These are phyloP conservation scores for Diaporthe helianthi DNA, from an alignment of 2,329 filamentous ascomycete species.

Conservation along the genomic window DNA sequence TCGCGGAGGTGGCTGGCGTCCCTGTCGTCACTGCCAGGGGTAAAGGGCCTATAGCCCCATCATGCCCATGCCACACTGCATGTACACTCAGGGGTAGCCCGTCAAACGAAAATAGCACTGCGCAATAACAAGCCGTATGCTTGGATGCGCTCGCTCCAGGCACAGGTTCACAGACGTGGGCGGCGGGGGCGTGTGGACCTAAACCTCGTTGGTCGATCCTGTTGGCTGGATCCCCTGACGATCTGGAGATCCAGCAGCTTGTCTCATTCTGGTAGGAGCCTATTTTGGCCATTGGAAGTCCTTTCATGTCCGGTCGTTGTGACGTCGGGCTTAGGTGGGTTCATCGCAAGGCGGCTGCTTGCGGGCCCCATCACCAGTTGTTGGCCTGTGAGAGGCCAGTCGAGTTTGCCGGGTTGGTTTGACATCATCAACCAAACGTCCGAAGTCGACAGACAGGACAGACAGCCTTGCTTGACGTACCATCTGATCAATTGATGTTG, in stretches of 20 bases:
- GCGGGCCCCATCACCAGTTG: not conserved
- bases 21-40: constrained; percentile 16
- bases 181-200: too few species aligned
- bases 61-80: too few species aligned
- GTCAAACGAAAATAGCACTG: constrained; percentile 13
- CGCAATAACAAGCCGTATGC: constrained; percentile 20
- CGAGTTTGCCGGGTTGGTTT: constrained; percentile 11
- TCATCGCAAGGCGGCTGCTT: constrained; percentile 10
- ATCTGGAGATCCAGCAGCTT: constrained; percentile 20
- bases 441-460: too few species aligned
- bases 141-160: not conserved
- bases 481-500: constrained; percentile 13
- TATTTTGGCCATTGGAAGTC: constrained; percentile 4
- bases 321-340: constrained; percentile 1
- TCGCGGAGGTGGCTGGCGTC: constrained; percentile 24
- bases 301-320: constrained; percentile 4
- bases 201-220: not conserved
- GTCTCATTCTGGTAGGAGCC: constrained; percentile 1
- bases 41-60: not conserved
- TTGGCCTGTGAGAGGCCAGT: not conserved
- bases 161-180: too few species aligned
- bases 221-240: constrained; percentile 18
- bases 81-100: constrained; percentile 18
- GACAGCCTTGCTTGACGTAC: constrained; percentile 19
- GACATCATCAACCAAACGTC: constrained; percentile 22